Evolutionary conservation across 306 rosid genomes (phyloP), one percentile per base, ranked within the genome.

Genomic region (Lithocarpus polystachyus): DNA sequence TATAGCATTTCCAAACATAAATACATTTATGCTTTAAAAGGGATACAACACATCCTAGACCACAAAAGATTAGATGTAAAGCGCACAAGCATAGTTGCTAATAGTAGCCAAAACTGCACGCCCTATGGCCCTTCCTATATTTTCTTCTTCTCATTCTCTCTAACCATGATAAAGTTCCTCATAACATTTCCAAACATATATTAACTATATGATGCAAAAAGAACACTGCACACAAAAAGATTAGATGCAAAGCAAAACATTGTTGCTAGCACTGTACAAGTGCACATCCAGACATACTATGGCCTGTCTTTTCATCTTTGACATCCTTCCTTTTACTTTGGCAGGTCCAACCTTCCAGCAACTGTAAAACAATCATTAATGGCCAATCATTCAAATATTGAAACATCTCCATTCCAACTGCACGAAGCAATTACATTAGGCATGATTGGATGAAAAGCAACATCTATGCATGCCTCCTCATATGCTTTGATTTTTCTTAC

Each of bases 341-440:
- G 24, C 53, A 19, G 74, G 56, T 40, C 60, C 73, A 26, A 9
- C 51, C 73, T 33, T 23, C 24, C 48, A 5, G 61, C 15, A 24
- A 77, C 67, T 37, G 73, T 52, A 69, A 72, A 37, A 45, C 10
- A 22, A 68, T 81, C 35, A 70, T 57, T 3, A 43, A 12, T 65
- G 55, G 69, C 20, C 56, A 24, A 14, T 73, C 88, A 91, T 82
- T 89, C 90, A 43, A 91, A 90, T 28, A 93, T 86, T 19, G 91
- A 85, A 81, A 95, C 84, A 55, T 85, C 86, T 74, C 99, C 97
- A 56, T 88, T 86, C 97, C 99, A 95, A 52, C 92, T 89, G 82
- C 94, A 86, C 18, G 98, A 89, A 80, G 98, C 97, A 51, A 93
- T 77, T 68, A 86, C 94, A 79, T 89, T 87, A 19, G 97, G 93